phyloP scores from a whole-genome alignment of 2,329 filamentous ascomycete genomes.

The Aspergillus ochraceus region DNA sequence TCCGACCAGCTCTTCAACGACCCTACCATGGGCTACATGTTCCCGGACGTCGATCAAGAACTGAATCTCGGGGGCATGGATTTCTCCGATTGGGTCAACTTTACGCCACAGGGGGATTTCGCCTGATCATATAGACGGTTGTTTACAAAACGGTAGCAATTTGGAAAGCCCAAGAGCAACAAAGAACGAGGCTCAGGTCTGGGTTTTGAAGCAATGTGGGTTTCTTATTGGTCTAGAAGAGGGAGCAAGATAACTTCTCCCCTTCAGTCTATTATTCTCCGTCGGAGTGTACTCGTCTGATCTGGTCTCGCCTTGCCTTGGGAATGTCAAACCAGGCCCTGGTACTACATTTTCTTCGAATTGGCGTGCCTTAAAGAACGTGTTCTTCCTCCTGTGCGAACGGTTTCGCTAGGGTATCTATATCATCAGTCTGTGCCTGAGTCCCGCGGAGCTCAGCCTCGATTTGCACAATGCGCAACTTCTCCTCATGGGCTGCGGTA shows the following conservation, averaged over 20 bases:
- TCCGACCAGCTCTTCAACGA: constrained; percentile 39
- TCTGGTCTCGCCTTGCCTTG: neutral
- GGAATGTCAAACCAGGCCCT: neutral
- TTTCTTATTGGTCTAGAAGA: neutral
- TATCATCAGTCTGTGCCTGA: constrained; percentile 16
- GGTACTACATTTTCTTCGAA: neutral
- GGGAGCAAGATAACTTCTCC: neutral
- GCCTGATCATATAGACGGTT: neutral
- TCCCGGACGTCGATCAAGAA: constrained; percentile 34
- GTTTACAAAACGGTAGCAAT: neutral
- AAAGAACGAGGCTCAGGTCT: neutral
- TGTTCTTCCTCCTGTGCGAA: constrained; percentile 23
- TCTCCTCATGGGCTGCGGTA: constrained; percentile 38
- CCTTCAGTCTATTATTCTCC: neutral
- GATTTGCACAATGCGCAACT: constrained; percentile 39
- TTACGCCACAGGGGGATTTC: constrained; percentile 26
- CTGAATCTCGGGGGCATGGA: constrained; percentile 35
- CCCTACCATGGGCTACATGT: constrained; percentile 35
- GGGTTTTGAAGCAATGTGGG: neutral
- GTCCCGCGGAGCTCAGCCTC: constrained; percentile 37
- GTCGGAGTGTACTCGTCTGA: neutral
- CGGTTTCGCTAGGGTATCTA: constrained; percentile 23
- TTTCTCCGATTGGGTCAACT: constrained; percentile 44
- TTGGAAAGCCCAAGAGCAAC: neutral
- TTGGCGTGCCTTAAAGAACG: constrained; percentile 1